Evolutionary conservation across 106 monocot species (phyloP).

Genomic region (Dendrobium chrysotoxum): DNA sequence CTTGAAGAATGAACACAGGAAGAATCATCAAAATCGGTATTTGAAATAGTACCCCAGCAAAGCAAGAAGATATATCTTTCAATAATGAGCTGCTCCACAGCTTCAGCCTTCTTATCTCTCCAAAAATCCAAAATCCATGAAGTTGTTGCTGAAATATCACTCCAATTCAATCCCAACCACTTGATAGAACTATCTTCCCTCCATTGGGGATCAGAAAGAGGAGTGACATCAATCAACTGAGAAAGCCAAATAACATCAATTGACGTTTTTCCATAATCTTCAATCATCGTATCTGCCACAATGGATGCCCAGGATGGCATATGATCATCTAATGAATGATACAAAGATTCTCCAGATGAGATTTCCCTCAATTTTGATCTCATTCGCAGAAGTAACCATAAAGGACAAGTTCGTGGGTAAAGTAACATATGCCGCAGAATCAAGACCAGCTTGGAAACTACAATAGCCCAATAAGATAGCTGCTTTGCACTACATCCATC

Average conservation of each 20-base stretch:
- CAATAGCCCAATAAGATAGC: slow-evolving; percentile 66
- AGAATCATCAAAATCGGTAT: slow-evolving; percentile 14
- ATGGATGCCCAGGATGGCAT: slow-evolving; percentile 47
- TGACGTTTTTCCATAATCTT: slow-evolving; percentile 22
- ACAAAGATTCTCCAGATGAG: slow-evolving; percentile 17
- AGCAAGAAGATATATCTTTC: slow-evolving; percentile 86
- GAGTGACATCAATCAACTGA: slow-evolving; percentile 67
- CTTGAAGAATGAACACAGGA: slow-evolving; percentile 8
- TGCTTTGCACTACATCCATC: slow-evolving; percentile 38
- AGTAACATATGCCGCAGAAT: slow-evolving; percentile 70
- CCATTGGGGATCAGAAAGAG: slow-evolving; percentile 15
- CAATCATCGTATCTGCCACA: slow-evolving; percentile 32
- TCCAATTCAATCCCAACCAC: slow-evolving; percentile 38
- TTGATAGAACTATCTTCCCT: slow-evolving; percentile 25
- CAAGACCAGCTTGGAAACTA: slow-evolving; percentile 72
- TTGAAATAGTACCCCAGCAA: slow-evolving; percentile 61
- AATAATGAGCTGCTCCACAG: slow-evolving; percentile 58
- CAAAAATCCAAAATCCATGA: slow-evolving; percentile 63
- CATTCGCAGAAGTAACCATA: slow-evolving; percentile 71
- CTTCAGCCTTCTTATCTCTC: slow-evolving; percentile 65
- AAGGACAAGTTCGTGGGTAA: slow-evolving; percentile 59
- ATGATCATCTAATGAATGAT: slow-evolving; percentile 30
- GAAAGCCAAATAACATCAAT: slow-evolving; percentile 40
- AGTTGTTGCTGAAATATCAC: slow-evolving; percentile 33
- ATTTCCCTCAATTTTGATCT: slow-evolving; percentile 62